Evolutionary conservation across 306 rosid genomes (phyloP), one percentile per base, ranked within the genome.

Genomic region (Vigna reflexopilosa): DNA sequence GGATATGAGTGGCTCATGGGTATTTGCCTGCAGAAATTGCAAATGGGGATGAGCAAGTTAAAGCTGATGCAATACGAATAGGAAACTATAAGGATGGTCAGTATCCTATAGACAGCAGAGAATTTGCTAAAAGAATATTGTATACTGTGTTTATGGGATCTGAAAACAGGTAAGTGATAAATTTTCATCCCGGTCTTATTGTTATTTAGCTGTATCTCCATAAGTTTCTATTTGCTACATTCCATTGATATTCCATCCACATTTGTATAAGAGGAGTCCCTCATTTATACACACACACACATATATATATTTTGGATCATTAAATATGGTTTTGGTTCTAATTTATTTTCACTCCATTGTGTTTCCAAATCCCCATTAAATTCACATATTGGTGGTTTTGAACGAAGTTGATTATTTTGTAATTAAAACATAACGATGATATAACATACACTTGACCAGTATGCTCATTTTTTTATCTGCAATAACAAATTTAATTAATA

Each of bases 111-210:
- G 94, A 95, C 82, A 87, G 97, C 77, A 88, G 89, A 80, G 99
- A 95, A 82, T 93, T 95, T 54, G 96, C 99, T 30, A 93, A 81
- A 78, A 91, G 96, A 54, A 67, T 95, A 82, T 93, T 95, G 80
- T 95, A 91, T 83, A 91, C 97, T 1, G 91, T 93, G 75, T 95
- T 86, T 76, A 95, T 95, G 99, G 98, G 99, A 80, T 82, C 99
- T 82, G 98, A 95, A 81, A 95, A 95, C 85, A 95, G 99, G 99
- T 85, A 73, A 56, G 57, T 69, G 44, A 66, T 49, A 36, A 17
- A 30, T 68, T 51, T 78, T 52, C 13, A 0, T 42, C 2, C 47
- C 24, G 49, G 69, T 80, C 72, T 61, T 59, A 67, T 20, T 58
- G 80, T 67, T 76, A 22, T 63, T 59, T 17, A 20, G 44, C 40